Base-by-base conservation (phyloP, 202 grass and related monocot genomes). In the Zoysia matrella region DNA sequence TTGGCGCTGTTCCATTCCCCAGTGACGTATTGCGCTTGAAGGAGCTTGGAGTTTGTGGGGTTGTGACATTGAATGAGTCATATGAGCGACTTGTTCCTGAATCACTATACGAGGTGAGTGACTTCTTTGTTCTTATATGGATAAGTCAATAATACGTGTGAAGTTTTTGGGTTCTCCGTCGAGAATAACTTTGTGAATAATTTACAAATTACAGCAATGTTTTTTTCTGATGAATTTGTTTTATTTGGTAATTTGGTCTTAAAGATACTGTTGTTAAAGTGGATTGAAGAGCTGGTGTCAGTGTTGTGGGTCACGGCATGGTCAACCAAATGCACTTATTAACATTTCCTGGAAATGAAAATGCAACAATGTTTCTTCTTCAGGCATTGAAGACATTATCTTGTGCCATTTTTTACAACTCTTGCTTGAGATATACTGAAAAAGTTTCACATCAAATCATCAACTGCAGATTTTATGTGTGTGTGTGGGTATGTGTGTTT, bases 1-100 rank as follows among this genome's bases (percentile, higher is more conserved):
- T 98, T 8, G 95, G 95, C 3, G 95, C 92, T 53, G 95, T 98
- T 78, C 95, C 92, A 13, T 98, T 98, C 67, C 89, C 95, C 66
- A 93, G 90, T 72, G 92, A 98, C 70, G 89, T 98, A 75, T 75
- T 62, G 43, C 78, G 82, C 70, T 77, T 98, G 67, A 93, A 98
- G 87, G 72, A 86, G 72, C 88, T 98, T 71, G 92, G 95, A 83
- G 95, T 98, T 81, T 84, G 78, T 13, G 92, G 95, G 48, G 92
- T 98, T 6, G 86, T 98, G 57, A 98, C 95, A 75, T 60, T 98
- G 50, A 98, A 95, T 52, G 92, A 98, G 78, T 90, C 92, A 15
- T 98, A 95, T 58, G 95, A 98, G 85, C 91, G 90, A 52, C 92
- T 98, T 18, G 95, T 98, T 43, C 89, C 95, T 50, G 72, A 60